Base-by-base conservation (phyloP, 139 green algal species). In the Pseudopediastrum boryanum region DNA sequence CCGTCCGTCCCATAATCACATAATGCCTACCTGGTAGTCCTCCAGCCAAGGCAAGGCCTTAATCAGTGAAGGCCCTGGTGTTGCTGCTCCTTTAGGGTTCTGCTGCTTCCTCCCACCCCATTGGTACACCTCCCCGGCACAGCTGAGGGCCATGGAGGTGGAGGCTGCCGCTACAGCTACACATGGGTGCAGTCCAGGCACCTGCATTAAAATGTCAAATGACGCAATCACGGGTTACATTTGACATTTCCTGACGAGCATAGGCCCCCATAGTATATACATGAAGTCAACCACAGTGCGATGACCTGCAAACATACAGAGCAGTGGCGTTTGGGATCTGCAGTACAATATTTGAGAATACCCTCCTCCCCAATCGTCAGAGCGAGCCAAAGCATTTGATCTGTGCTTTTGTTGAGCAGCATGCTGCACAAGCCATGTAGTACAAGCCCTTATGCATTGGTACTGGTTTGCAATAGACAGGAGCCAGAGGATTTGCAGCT, bases 141-240 rank as follows among this genome's bases (percentile, higher is more conserved):
- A 23, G 6, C 46, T 79, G 7, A 90, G 44, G 12, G 86, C 86
- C 29, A 84, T 72, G 3, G 86, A 90, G 7, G 85, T 56, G 19
- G 64, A 33, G 3, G 43, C 51, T 7, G 84, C 84, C 2, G 80
- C 67, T 13, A 89, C 63, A 41, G 41, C 8, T 2, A 43, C n/a
- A 16, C 65, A 78, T 3, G 54, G 10, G 13, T 50, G 69, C 69
- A 89, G 51, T 10, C 74, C 74, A 23, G 44, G 70, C 51, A 84
- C 80, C 70, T 75, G 35, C 38, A 31, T 31, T n/a, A n/a, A n/a
- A 36, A 75, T 67, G 63, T 81, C 76, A 4, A 75, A 61, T 9
- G 75, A n/a, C 9, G 77, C 77, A 16, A 84, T 65, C n/a, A 44
- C 35, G 29, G 65, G 77, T 21, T 48, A 10, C 19, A 27, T 23